A percentile compares a stretch with the other conserved stretches of the same genome.
phyloP scores from a whole-genome alignment of 2,329 filamentous ascomycete species.

The Claviceps monticola region DNA sequence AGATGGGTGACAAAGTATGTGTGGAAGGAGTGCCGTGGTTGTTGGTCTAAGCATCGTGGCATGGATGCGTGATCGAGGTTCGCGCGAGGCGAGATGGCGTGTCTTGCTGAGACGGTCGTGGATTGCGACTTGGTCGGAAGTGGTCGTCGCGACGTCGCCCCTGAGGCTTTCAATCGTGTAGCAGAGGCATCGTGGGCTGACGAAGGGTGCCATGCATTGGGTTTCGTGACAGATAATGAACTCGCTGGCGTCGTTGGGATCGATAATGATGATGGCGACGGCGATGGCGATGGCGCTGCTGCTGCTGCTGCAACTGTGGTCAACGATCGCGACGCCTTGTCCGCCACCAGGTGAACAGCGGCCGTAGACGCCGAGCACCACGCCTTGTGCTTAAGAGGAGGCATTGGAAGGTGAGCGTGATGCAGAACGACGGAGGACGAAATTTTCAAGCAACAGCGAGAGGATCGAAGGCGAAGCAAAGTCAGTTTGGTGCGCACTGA shows the following conservation, averaged over 20 bases:
- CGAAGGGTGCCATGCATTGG: background rate
- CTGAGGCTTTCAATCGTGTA: background rate
- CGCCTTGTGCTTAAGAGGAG: slow-evolving; percentile 9
- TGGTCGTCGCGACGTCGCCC: background rate
- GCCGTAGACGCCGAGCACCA: slow-evolving; percentile 10
- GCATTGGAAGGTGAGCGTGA: slow-evolving; percentile 9
- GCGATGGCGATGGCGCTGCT: background rate
- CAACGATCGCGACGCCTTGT: background rate
- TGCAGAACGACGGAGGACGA: slow-evolving; percentile 4
- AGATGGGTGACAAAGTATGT: slow-evolving; percentile 97
- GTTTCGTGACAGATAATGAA: slow-evolving; percentile 1
- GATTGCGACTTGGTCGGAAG: background rate
- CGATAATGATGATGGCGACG: background rate
- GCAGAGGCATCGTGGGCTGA: background rate
- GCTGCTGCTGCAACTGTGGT: background rate
- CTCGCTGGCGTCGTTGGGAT: background rate
- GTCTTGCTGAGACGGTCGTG: background rate
- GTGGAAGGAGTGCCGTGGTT: slow-evolving; percentile 46
- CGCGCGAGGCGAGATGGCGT: background rate
- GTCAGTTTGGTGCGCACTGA: too few species aligned
- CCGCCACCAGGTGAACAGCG: slow-evolving; percentile 8
- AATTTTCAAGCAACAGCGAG: slow-evolving; percentile 5
- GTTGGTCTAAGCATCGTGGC: slow-evolving; percentile 1
- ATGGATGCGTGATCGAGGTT: slow-evolving; percentile 1
- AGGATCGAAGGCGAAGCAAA: too few species aligned